Conservation (phyloP, 441 rosid genomes). For the Gossypium armourianum region DNA sequence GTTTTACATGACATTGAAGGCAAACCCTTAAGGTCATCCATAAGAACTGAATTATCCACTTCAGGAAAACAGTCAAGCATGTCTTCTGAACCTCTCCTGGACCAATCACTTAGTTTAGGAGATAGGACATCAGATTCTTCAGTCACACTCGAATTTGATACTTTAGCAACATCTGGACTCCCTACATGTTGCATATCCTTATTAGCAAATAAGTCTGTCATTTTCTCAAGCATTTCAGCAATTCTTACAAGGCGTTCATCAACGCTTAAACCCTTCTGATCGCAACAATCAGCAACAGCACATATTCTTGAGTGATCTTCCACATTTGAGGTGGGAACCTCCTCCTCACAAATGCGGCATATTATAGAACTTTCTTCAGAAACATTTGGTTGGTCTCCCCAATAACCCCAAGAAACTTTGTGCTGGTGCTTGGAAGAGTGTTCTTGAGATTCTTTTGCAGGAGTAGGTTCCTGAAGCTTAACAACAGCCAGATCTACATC, state of each 20-base stretch:
- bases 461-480: constrained; percentile 38
- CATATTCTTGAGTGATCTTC: constrained; percentile 94
- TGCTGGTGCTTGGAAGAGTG: constrained; percentile 63
- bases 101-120: constrained; percentile 91
- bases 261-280: constrained; percentile 69
- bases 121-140: constrained; percentile 81
- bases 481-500: constrained; percentile 33
- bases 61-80: constrained; percentile 93
- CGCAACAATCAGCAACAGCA: constrained; percentile 85
- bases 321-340: constrained; percentile 69
- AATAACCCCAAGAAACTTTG: constrained; percentile 82
- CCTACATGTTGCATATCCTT: constrained; percentile 64
- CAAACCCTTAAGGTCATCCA: constrained; percentile 85
- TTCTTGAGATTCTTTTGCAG: constrained; percentile 50
- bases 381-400: constrained; percentile 65
- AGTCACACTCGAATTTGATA: constrained; percentile 71
- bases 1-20: constrained; percentile 86
- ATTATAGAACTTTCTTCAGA: constrained; percentile 75
- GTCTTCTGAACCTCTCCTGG: constrained; percentile 90
- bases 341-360: constrained; percentile 96
- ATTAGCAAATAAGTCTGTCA: constrained; percentile 58
- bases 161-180: constrained; percentile 80
- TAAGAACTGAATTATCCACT: constrained; percentile 54
- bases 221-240: constrained; percentile 81
- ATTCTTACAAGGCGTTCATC: constrained; percentile 75